Evolutionary conservation across 768 basidiomycete species (phyloP).

Genomic region (Fomitopsis serialis): DNA sequence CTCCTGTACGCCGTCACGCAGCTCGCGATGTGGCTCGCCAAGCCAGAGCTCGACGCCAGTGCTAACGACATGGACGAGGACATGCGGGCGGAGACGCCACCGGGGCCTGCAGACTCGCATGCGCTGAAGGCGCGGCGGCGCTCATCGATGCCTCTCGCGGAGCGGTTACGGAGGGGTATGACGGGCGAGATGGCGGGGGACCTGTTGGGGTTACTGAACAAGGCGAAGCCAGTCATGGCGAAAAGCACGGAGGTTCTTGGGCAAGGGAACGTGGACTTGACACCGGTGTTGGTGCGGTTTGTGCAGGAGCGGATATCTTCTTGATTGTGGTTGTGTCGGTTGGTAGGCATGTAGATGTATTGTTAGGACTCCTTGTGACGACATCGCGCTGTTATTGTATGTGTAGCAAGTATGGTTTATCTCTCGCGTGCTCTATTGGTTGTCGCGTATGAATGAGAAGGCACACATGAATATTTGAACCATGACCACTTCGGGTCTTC

Average conservation of each 20-base stretch:
- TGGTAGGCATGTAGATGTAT: too few species aligned
- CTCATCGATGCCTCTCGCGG: constrained; percentile 50
- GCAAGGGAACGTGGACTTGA: constrained; percentile 45
- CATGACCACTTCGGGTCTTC: too few species aligned
- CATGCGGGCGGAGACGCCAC: constrained; percentile 13
- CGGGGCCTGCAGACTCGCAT: background rate
- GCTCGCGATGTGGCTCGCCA: constrained; percentile 72
- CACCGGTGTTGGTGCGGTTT: constrained; percentile 55
- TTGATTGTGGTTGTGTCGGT: background rate
- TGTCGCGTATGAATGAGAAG: too few species aligned
- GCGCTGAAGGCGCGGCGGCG: constrained; percentile 29
- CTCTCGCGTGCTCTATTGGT: too few species aligned
- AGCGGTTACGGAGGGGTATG: constrained; percentile 68
- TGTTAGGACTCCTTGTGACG: too few species aligned
- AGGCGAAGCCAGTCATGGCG: constrained; percentile 56
- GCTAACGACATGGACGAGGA: constrained; percentile 41
- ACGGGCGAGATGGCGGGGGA: constrained; percentile 77
- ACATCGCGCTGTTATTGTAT: background rate
- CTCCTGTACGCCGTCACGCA: constrained; percentile 72
- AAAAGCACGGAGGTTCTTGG: constrained; percentile 50
- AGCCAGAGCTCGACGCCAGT: constrained; percentile 56
- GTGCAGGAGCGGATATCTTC: constrained; percentile 52
- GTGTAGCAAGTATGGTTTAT: background rate
- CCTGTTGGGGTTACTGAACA: constrained; percentile 58
- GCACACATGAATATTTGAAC: too few species aligned